A percentile compares a stretch with the other conserved stretches of the same genome.
Conservation (phyloP, 1,139 yeast species). For the Pneumocystis carinii region DNA sequence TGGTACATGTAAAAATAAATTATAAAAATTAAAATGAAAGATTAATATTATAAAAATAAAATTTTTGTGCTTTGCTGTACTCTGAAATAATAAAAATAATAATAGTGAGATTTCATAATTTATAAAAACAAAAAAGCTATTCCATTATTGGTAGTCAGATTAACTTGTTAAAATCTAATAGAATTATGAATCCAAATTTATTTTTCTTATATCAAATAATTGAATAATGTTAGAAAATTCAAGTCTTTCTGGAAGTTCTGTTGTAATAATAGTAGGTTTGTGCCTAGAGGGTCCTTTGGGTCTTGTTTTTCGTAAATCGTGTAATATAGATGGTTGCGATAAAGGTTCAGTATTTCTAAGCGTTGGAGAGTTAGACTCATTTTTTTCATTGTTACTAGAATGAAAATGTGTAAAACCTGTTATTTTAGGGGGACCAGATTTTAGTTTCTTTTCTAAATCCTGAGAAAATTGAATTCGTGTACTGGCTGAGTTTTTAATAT, state of each 20-base stretch:
- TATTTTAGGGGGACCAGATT: not conserved
- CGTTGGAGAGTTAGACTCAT: not conserved
- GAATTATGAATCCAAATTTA: not conserved
- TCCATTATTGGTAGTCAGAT: not conserved
- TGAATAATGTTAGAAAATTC: not conserved
- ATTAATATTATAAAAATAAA: not conserved
- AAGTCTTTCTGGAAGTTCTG: not conserved
- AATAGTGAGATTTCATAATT: not conserved
- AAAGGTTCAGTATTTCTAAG: not conserved
- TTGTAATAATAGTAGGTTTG: not conserved
- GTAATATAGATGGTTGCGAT: not conserved
- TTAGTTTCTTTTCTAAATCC: not conserved
- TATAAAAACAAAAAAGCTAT: not conserved
- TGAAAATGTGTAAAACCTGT: not conserved
- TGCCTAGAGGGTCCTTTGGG: slow-evolving; percentile 1
- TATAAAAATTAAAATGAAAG: not conserved
- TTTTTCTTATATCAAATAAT: not conserved
- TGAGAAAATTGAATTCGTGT: not conserved
- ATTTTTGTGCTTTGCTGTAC: not conserved
- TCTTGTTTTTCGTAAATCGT: not conserved
- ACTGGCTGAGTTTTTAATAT: not conserved
- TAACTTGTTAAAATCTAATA: no score
- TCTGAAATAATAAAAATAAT: not conserved
- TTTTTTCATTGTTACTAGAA: not conserved
- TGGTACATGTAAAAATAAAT: not conserved